Evolutionary conservation across 2,329 filamentous ascomycete genomes (phyloP).

Genomic region (Aureobasidium leucospermi): DNA sequence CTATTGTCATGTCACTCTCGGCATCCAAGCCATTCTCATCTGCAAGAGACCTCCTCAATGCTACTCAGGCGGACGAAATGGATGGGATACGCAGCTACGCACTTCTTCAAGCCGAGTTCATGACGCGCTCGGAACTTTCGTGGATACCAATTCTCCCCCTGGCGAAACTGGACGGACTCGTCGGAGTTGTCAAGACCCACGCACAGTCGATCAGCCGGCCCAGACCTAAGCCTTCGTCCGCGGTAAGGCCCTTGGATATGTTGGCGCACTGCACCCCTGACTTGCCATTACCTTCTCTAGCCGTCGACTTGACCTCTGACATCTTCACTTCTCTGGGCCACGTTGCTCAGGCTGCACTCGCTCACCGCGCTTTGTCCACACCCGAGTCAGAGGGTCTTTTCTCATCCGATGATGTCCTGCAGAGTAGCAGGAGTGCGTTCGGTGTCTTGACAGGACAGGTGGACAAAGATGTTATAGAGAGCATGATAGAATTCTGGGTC

Average conservation of each 20-base stretch:
- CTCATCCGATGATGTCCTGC: not conserved
- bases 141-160: constrained; percentile 24
- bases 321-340: constrained; percentile 20
- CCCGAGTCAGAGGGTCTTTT: not conserved
- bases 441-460: constrained; percentile 28
- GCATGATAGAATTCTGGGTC: constrained; percentile 34
- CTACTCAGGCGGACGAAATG: not conserved
- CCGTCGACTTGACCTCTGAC: constrained; percentile 21
- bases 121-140: constrained; percentile 18
- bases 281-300: constrained; percentile 21
- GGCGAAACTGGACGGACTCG: constrained; percentile 18
- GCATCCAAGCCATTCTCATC: constrained; percentile 12
- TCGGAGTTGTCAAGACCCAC: constrained; percentile 20
- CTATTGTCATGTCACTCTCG: constrained; percentile 26
- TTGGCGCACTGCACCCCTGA: constrained; percentile 21
- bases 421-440: constrained; percentile 14
- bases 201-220: constrained; percentile 1
- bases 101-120: constrained; percentile 23
- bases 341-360: constrained; percentile 16
- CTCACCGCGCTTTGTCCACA: not conserved
- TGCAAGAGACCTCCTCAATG: not conserved
- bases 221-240: constrained; percentile 11
- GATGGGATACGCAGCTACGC: constrained; percentile 21
- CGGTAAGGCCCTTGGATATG: constrained; percentile 17
- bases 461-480: constrained; percentile 23